Percentiles rank a stretch among this genome's conserved stretches.
phyloP scores from a whole-genome alignment of 768 basidiomycete genomes.

The Trametes meyenii region DNA sequence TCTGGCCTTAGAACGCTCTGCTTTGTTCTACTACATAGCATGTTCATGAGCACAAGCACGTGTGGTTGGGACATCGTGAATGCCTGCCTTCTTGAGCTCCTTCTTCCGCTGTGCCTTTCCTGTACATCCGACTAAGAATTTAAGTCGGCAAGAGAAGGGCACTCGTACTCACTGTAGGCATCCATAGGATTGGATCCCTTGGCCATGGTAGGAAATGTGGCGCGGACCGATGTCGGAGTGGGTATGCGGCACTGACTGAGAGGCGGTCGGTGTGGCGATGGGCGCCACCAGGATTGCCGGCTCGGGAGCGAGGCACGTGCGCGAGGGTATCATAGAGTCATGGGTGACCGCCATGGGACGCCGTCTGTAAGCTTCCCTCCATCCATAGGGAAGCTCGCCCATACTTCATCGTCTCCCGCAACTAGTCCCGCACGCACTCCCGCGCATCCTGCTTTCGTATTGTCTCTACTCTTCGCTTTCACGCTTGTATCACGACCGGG shows the following conservation, averaged over 20 bases:
- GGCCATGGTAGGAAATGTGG: conserved; percentile 52
- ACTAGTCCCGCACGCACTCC: not conserved
- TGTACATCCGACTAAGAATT: conserved; percentile 33
- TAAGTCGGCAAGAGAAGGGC: not conserved
- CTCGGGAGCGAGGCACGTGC: conserved; percentile 33
- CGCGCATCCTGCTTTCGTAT: conserved; percentile 1
- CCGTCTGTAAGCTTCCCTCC: conserved; percentile 42
- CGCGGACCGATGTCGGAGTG: not conserved
- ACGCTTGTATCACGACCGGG: conserved; percentile 21
- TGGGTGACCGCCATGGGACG: conserved; percentile 19
- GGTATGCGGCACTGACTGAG: not conserved
- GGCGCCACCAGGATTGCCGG: conserved; percentile 9
- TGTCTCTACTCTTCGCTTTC: not conserved
- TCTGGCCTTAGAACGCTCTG: conserved; percentile 74
- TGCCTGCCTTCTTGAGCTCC: conserved; percentile 88
- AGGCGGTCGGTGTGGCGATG: not conserved
- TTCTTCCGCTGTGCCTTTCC: conserved; percentile 94
- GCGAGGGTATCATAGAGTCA: conserved; percentile 32
- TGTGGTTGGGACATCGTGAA: not conserved
- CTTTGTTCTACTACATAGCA: conserved; percentile 81
- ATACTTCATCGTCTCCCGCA: conserved; percentile 23
- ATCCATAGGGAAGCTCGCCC: conserved; percentile 48
- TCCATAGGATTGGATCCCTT: conserved; percentile 95
- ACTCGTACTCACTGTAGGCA: conserved; percentile 68
- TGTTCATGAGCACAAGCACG: not conserved